Evolutionary conservation across 768 basidiomycete species (phyloP).

Genomic region (Lentinus brumalis): DNA sequence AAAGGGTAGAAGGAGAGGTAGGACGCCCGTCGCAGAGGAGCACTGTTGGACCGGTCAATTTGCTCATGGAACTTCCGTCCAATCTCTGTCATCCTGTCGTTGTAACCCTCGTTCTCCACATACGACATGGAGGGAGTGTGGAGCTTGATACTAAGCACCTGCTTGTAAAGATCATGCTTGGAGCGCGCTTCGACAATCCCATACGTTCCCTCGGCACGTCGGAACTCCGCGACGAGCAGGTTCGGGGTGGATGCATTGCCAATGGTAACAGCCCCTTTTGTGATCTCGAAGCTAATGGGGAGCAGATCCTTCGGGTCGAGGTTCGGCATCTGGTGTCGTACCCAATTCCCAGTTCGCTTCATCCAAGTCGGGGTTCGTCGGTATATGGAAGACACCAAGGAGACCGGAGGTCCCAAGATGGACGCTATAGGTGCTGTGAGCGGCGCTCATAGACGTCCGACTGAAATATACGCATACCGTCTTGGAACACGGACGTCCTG

Average conservation of each 20-base stretch:
- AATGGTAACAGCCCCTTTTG: conserved; percentile 77
- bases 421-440: conserved; percentile 16
- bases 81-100: conserved; percentile 61
- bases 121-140: conserved; percentile 62
- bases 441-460: background rate
- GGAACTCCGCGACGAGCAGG: conserved; percentile 81
- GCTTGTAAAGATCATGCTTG: conserved; percentile 81
- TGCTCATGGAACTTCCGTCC: conserved; percentile 65
- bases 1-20: conserved; percentile 45
- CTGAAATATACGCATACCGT: conserved; percentile 22
- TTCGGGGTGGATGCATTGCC: conserved; percentile 87
- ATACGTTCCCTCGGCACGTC: conserved; percentile 75
- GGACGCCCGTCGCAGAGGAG: conserved; percentile 23
- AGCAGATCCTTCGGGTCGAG: conserved; percentile 83
- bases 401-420: conserved; percentile 24
- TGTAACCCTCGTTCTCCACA: conserved; percentile 76
- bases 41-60: conserved; percentile 46
- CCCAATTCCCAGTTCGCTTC: conserved; percentile 48
- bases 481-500: conserved; percentile 27
- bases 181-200: conserved; percentile 82
- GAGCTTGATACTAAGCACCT: conserved; percentile 73
- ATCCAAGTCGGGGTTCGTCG: conserved; percentile 33
- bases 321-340: conserved; percentile 64
- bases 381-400: conserved; percentile 31
- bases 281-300: conserved; percentile 79